These are phyloP conservation scores for Globisporangium cederbergense DNA, from an alignment of 352 stramenopile species.

Conservation along the genomic window DNA sequence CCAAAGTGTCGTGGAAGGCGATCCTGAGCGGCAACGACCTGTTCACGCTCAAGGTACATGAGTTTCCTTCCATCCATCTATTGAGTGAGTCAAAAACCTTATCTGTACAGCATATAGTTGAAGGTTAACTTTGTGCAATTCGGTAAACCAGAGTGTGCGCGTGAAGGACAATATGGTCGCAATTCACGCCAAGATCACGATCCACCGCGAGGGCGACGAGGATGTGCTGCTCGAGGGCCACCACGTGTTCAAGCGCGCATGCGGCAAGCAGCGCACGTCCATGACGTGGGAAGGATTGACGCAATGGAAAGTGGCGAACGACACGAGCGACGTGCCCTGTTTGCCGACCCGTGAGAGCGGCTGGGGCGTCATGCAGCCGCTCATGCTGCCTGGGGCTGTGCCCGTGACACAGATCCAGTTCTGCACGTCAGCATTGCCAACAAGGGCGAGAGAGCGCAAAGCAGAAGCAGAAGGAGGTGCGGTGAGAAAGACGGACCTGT, in stretches of 20 bases:
- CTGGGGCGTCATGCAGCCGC: slow-evolving; percentile 7
- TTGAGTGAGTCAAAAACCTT: too few species aligned
- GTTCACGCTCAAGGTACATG: slow-evolving; percentile 6
- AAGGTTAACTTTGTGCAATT: neutral
- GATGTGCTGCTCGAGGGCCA: slow-evolving; percentile 11
- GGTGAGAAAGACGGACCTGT: slow-evolving; percentile 4
- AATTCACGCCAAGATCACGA: slow-evolving; percentile 7
- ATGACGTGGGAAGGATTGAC: slow-evolving; percentile 14
- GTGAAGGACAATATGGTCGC: slow-evolving; percentile 5
- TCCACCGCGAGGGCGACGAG: slow-evolving; percentile 6
- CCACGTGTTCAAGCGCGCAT: slow-evolving; percentile 13
- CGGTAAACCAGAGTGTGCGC: neutral
- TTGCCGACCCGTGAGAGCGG: slow-evolving; percentile 14
- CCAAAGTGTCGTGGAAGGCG: slow-evolving; percentile 11
- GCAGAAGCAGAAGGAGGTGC: neutral
- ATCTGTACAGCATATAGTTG: too few species aligned
- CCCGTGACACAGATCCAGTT: slow-evolving; percentile 5
- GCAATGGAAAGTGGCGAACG: slow-evolving; percentile 8
- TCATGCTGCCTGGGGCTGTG: neutral
- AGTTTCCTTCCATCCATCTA: too few species aligned
- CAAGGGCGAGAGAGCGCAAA: neutral
- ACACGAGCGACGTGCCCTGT: neutral
- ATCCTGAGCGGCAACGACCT: slow-evolving; percentile 5
- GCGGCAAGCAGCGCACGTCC: neutral
- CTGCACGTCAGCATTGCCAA: slow-evolving; percentile 7